A percentile compares a stretch with the other conserved stretches of the same genome.
Evolutionary conservation across 2,329 filamentous ascomycete genomes (phyloP).

Genomic region (Hymenoscyphus infarciens): DNA sequence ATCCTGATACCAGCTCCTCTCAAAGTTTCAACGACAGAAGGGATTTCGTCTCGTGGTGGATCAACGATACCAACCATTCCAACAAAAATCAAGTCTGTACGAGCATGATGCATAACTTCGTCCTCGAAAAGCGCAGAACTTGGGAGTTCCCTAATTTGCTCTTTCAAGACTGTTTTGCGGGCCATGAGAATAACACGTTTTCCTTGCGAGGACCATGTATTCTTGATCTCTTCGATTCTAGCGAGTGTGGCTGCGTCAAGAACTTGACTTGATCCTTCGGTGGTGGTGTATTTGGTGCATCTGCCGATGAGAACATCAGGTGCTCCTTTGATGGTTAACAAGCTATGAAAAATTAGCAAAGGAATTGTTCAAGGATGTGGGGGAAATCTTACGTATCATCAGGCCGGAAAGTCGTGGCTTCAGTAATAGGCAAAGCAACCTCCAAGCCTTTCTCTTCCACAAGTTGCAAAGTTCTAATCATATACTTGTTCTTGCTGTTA

Average conservation of each 20-base stretch:
- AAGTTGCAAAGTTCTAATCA: constrained; percentile 60
- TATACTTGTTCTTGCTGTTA: constrained; percentile 82
- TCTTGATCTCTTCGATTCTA: constrained; percentile 57
- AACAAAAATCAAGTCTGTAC: constrained; percentile 47
- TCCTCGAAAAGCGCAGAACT: constrained; percentile 52
- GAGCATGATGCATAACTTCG: constrained; percentile 52
- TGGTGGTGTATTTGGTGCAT: constrained; percentile 54
- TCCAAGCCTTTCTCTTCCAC: constrained; percentile 38
- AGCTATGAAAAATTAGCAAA: constrained; percentile 26
- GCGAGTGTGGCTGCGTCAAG: constrained; percentile 46
- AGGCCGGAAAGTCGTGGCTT: constrained; percentile 28
- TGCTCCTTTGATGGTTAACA: constrained; percentile 75
- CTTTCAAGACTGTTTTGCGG: constrained; percentile 51
- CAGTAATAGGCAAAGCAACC: constrained; percentile 39
- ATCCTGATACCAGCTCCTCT: constrained; percentile 69
- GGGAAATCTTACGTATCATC: constrained; percentile 28
- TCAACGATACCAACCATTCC: constrained; percentile 58
- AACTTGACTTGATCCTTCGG: constrained; percentile 49
- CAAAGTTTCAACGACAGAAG: constrained; percentile 56
- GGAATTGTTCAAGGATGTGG: background rate
- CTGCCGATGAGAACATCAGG: constrained; percentile 68
- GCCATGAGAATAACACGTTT: constrained; percentile 66
- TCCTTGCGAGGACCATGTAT: constrained; percentile 65
- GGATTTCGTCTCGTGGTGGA: constrained; percentile 57
- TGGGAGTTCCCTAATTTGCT: constrained; percentile 39